Conservation (phyloP, 2,329 filamentous ascomycete species). For the Exophiala calicioides region DNA sequence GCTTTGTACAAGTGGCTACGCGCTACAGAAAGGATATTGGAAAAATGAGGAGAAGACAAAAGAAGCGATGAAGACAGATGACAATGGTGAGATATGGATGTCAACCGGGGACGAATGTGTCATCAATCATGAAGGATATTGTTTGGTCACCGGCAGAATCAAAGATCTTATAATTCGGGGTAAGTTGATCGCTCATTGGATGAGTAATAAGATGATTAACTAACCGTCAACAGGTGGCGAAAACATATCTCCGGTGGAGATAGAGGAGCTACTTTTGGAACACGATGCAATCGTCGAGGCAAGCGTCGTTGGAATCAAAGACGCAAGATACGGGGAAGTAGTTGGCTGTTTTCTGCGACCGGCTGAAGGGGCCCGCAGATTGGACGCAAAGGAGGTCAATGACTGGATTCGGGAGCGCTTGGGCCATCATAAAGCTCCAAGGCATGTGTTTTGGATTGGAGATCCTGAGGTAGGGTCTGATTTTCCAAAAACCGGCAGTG, state of each 20-base stretch:
- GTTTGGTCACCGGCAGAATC: conserved; percentile 64
- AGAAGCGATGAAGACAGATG: conserved; percentile 57
- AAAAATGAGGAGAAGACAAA: conserved; percentile 66
- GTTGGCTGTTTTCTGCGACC: conserved; percentile 62
- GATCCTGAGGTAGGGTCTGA: conserved; percentile 56
- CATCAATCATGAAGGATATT: conserved; percentile 75
- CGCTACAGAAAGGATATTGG: conserved; percentile 89
- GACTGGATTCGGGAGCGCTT: conserved; percentile 64
- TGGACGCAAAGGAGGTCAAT: conserved; percentile 57
- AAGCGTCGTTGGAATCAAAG: conserved; percentile 68
- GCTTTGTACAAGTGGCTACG: conserved; percentile 77
- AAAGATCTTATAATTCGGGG: conserved; percentile 88
- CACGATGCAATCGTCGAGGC: conserved; percentile 64
- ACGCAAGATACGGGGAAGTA: conserved; percentile 71
- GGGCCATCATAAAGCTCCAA: conserved; percentile 68
- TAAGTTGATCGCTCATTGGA: neutral
- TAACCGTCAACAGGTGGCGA: conserved; percentile 64
- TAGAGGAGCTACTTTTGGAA: conserved; percentile 80
- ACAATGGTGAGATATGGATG: conserved; percentile 71
- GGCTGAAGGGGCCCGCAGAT: conserved; percentile 54
- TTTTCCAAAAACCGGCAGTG: conserved; percentile 69
- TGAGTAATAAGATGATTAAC: neutral
- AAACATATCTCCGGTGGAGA: conserved; percentile 89
- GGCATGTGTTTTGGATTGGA: conserved; percentile 74
- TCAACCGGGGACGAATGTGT: conserved; percentile 83